A percentile compares a stretch with the other conserved stretches of the same genome.
Evolutionary conservation across 345 rosid species (phyloP).

Genomic region (Turnera subulata): DNA sequence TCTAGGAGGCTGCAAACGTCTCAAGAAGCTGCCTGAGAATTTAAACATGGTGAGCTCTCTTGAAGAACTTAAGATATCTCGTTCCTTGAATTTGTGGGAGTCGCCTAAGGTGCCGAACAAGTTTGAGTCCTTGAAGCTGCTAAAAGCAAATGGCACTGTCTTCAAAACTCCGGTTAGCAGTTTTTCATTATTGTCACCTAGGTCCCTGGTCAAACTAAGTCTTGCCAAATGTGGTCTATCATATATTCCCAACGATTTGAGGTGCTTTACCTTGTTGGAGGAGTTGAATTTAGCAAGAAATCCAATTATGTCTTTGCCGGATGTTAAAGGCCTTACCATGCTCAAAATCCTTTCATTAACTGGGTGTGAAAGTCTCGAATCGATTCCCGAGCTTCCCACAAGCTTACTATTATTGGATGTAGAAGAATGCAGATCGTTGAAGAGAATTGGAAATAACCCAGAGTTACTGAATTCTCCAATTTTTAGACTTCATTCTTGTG

Average conservation of each 20-base stretch:
- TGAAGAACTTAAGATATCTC: no score
- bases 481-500: neutral
- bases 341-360: neutral
- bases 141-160: neutral
- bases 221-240: neutral
- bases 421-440: neutral
- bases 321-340: neutral
- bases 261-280: neutral
- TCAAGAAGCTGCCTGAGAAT: slow-evolving; percentile 5
- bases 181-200: neutral
- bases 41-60: no score
- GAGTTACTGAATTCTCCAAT: neutral
- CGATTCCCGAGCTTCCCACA: neutral
- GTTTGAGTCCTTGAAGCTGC: neutral
- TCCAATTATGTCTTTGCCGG: neutral
- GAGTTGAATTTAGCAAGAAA: neutral
- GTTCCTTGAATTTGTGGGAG: no score
- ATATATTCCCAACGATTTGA: neutral
- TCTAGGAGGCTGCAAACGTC: neutral
- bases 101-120: no score
- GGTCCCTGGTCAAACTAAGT: neutral
- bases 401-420: neutral
- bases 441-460: neutral
- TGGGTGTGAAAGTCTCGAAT: neutral
- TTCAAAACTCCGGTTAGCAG: neutral